Conservation (phyloP, 2,329 filamentous ascomycete genomes). For the Xylariaceae sp. region DNA sequence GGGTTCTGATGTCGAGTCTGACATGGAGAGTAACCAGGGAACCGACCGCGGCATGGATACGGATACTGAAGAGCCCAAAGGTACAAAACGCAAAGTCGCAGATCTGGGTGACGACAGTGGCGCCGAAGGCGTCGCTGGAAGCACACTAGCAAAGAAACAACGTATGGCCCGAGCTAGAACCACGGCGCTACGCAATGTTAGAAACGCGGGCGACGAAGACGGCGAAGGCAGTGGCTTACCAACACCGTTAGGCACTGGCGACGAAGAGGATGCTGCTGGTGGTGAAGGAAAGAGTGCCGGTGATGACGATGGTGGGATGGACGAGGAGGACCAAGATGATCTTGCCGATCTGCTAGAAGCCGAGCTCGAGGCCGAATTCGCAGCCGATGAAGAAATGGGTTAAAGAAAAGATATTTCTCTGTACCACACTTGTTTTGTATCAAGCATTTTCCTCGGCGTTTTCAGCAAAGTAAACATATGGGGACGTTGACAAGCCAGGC, state of each 20-base stretch:
- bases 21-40: slow-evolving; percentile 34
- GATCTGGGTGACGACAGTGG: slow-evolving; percentile 24
- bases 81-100: slow-evolving; percentile 26
- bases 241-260: slow-evolving; percentile 35
- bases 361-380: slow-evolving; percentile 38
- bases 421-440: too few species aligned
- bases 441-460: too few species aligned
- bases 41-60: slow-evolving; percentile 30
- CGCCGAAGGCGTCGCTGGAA: slow-evolving; percentile 19
- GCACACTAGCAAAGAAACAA: slow-evolving; percentile 40
- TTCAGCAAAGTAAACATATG: too few species aligned
- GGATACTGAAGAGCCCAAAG: slow-evolving; percentile 32
- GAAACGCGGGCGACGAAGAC: slow-evolving; percentile 32
- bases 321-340: slow-evolving; percentile 31
- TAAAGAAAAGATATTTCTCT: too few species aligned
- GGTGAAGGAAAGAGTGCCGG: slow-evolving; percentile 20
- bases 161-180: slow-evolving; percentile 37
- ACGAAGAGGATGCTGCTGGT: slow-evolving; percentile 38
- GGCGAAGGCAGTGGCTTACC: slow-evolving; percentile 32
- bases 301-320: slow-evolving; percentile 1
- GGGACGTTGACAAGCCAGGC: too few species aligned
- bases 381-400: slow-evolving; percentile 20
- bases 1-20: slow-evolving; percentile 46
- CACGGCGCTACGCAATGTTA: slow-evolving; percentile 39
- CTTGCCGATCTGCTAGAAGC: slow-evolving; percentile 47